These are phyloP conservation scores for Taphrina pruni DNA, from an alignment of 1,139 yeast species.

Conservation along the genomic window DNA sequence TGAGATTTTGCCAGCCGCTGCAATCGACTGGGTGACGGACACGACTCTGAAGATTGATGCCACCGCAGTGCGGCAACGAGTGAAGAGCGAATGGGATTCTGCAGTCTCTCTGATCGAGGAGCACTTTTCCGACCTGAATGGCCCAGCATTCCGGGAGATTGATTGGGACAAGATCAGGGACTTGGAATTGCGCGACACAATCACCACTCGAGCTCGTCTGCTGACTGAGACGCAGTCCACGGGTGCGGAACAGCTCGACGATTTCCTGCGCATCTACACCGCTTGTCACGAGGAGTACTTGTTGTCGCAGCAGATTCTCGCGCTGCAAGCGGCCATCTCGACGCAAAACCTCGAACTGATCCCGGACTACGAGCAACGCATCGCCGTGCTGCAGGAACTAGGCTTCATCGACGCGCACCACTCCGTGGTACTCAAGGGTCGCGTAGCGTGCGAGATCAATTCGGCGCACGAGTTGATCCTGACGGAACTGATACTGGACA, in stretches of 20 bases:
- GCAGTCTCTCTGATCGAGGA: constrained; percentile 57
- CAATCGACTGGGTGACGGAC: constrained; percentile 45
- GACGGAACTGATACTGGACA: constrained; percentile 87
- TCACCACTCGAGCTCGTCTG: constrained; percentile 6
- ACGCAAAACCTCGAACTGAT: constrained; percentile 87
- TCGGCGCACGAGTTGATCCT: constrained; percentile 88
- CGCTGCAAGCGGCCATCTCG: constrained; percentile 66
- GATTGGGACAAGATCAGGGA: constrained; percentile 38
- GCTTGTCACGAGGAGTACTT: constrained; percentile 38
- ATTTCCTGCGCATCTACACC: constrained; percentile 24
- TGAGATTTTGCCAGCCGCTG: constrained; percentile 43
- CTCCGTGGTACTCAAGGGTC: constrained; percentile 81
- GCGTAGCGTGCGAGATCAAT: constrained; percentile 86
- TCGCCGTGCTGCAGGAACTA: constrained; percentile 72
- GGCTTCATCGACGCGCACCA: constrained; percentile 77
- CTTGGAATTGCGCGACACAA: constrained; percentile 23
- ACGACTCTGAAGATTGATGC: constrained; percentile 37
- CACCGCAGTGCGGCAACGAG: constrained; percentile 30
- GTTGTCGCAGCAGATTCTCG: constrained; percentile 21
- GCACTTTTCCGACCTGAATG: constrained; percentile 1
- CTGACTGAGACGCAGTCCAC: constrained; percentile 6
- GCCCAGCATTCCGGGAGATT: constrained; percentile 21
- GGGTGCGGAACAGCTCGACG: constrained; percentile 10
- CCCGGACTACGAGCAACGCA: constrained; percentile 92
- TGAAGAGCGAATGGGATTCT: constrained; percentile 35